These are phyloP conservation scores for Ogataea wickerhamii DNA, from an alignment of 805 yeast genomes.

Conservation along the genomic window DNA sequence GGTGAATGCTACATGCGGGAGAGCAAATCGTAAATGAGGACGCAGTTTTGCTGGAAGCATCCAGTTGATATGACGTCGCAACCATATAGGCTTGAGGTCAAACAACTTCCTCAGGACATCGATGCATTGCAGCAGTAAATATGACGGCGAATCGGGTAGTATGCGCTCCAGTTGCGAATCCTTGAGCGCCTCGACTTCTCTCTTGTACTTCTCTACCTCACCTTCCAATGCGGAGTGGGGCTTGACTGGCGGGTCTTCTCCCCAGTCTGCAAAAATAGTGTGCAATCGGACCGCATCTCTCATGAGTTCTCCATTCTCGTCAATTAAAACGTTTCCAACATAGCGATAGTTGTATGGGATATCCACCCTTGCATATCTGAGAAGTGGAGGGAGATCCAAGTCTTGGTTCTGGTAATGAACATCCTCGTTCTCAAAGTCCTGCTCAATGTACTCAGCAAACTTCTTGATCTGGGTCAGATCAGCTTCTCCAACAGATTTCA, in stretches of 20 bases:
- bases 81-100: constrained; percentile 76
- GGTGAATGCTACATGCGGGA: constrained; percentile 81
- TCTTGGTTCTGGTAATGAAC: constrained; percentile 31
- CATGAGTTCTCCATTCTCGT: constrained; percentile 52
- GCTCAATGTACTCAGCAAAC: constrained; percentile 32
- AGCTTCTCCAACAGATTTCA: constrained; percentile 40
- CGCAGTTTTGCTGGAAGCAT: constrained; percentile 46
- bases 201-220: constrained; percentile 37
- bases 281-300: constrained; percentile 47
- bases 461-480: constrained; percentile 39
- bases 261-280: constrained; percentile 51
- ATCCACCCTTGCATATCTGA: constrained; percentile 70
- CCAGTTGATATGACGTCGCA: constrained; percentile 65
- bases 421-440: constrained; percentile 15
- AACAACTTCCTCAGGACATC: constrained; percentile 48
- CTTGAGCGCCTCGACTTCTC: constrained; percentile 34
- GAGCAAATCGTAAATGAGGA: constrained; percentile 60
- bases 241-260: constrained; percentile 42
- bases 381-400: constrained; percentile 79
- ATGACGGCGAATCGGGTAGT: constrained; percentile 27
- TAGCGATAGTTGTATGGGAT: constrained; percentile 78
- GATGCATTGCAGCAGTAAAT: constrained; percentile 42
- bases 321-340: constrained; percentile 63
- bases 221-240: constrained; percentile 49
- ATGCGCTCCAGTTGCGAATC: constrained; percentile 20